Percentiles rank a stretch among this genome's conserved stretches.
These are phyloP conservation scores for Cytidiella melzeri DNA, from an alignment of 768 basidiomycete genomes.

Conservation along the genomic window DNA sequence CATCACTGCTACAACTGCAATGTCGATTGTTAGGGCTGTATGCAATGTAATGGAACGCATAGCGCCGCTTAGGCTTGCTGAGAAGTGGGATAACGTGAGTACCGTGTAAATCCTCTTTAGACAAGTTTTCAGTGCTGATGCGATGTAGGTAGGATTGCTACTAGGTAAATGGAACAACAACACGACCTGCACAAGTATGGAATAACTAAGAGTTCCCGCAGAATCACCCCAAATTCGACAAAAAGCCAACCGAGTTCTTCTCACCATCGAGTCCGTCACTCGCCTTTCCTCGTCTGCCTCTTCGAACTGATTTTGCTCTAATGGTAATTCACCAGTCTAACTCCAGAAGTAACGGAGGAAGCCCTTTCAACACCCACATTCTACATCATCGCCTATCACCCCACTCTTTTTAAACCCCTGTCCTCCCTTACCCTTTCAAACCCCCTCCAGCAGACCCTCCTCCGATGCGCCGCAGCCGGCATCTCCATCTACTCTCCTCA, in stretches of 20 bases:
- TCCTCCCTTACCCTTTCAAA: constrained; percentile 71
- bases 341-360: constrained; percentile 64
- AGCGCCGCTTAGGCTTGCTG: constrained; percentile 81
- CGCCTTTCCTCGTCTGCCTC: background rate
- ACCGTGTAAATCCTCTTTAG: background rate
- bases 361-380: constrained; percentile 55
- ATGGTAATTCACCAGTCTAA: constrained; percentile 63
- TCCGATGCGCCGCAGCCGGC: constrained; percentile 75
- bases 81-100: constrained; percentile 92
- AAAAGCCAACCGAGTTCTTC: constrained; percentile 29
- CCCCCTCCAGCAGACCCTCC: constrained; percentile 73
- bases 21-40: constrained; percentile 43
- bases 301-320: constrained; percentile 4
- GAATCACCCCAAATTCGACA: constrained; percentile 30
- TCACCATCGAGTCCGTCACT: constrained; percentile 37
- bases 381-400: constrained; percentile 79
- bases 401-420: constrained; percentile 74
- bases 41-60: constrained; percentile 74
- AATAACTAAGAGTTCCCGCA: constrained; percentile 9
- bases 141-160: constrained; percentile 24
- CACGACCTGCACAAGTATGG: background rate
- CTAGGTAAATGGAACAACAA: constrained; percentile 25
- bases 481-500: constrained; percentile 88
- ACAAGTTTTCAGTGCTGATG: constrained; percentile 2
- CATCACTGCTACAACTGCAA: background rate